Conservation (phyloP, 2,329 filamentous ascomycete species). For the Nakataea oryzae region DNA sequence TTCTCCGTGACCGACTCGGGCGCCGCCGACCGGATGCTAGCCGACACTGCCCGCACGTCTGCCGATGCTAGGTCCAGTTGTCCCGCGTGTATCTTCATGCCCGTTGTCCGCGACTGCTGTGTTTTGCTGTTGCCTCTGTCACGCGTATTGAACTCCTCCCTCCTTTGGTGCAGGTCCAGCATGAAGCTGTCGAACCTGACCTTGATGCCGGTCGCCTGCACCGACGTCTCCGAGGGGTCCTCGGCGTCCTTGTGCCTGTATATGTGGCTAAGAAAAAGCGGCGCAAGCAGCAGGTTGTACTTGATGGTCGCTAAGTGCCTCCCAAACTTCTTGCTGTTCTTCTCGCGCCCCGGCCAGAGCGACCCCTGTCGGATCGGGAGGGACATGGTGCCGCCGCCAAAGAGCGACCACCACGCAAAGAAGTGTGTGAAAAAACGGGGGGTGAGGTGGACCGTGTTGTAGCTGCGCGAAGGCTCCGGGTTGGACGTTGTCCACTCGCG, state of each 20-base stretch:
- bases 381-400: constrained; percentile 79
- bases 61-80: constrained; percentile 87
- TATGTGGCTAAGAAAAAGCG: constrained; percentile 89
- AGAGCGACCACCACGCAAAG: constrained; percentile 95
- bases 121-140: constrained; percentile 61
- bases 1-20: constrained; percentile 62
- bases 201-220: constrained; percentile 93
- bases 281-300: constrained; percentile 86
- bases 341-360: constrained; percentile 85
- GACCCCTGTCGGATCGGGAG: constrained; percentile 86
- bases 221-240: constrained; percentile 56
- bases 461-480: constrained; percentile 70
- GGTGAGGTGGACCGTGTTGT: constrained; percentile 91
- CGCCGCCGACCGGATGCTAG: constrained; percentile 73
- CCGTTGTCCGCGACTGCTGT: constrained; percentile 65
- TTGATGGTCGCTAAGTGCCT: constrained; percentile 97
- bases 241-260: constrained; percentile 98
- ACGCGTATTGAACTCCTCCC: constrained; percentile 80
- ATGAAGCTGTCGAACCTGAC: constrained; percentile 94
- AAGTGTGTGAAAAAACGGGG: constrained; percentile 98
- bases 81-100: constrained; percentile 91
- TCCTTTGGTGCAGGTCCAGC: constrained; percentile 87
- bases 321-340: constrained; percentile 97
- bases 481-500: constrained; percentile 76
- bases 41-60: constrained; percentile 87